Base-by-base conservation (phyloP, 768 basidiomycete species). In the Hygrophoropsis aurantiaca region DNA sequence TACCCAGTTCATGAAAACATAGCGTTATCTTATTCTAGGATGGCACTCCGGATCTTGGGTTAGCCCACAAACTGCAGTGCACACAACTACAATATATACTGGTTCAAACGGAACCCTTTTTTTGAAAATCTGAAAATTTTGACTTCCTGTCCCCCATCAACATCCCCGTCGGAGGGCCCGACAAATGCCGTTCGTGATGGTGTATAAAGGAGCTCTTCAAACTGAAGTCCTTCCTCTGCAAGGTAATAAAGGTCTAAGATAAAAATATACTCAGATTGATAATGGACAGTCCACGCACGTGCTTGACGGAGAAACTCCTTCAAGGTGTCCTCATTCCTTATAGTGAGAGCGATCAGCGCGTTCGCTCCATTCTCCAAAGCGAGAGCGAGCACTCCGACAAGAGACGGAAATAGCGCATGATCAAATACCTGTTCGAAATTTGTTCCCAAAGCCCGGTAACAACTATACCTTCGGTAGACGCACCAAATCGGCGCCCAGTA, bases 401-500 rank as follows among this genome's bases (percentile, higher is more conserved):
- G 70, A 0, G 81, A 68, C 6, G 79, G 76, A 37, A 88, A 75
- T 33, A 89, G 65, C 9, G 58, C 58, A 7, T 84, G 82, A 55
- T 89, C 85, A 56, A 82, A 90, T 5, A 86, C 80, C 87, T 90
- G 49, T 42, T 19, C 19, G 23, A 36, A 42, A n/a, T 46, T 27
- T 13, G 35, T 34, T 40, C 37, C 36, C 23, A 11, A 4, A 25
- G 26, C 13, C 24, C 24, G 25, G 42, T 33, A 32, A 24, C 40
- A 48, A 16, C 25, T 2, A 42, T 25, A 37, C 26, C n/a, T 13
- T 30, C 25, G 35, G 36, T n/a, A n/a, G 32, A 55, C 74, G 36
- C 49, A 78, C 79, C 39, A 90, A 71, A 58, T 92, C 89, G 34
- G 89, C 83, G 7, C 89, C 88, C 1, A 92, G 57, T 30, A 91